Conservation (phyloP, 768 basidiomycete species). For the Mycena vulgaris region DNA sequence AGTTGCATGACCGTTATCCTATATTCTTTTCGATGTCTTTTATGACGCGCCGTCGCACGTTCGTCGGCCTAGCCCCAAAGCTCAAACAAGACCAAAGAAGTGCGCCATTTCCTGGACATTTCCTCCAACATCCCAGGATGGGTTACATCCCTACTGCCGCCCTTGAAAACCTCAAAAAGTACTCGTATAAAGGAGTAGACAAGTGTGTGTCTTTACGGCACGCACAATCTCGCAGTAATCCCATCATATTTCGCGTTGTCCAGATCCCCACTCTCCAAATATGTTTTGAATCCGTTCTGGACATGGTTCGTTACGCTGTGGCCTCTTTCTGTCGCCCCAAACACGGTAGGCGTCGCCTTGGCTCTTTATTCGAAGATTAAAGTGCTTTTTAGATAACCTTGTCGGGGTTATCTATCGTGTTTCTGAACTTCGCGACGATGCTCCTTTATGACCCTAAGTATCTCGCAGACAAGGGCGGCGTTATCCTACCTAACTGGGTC, state of each 20-base stretch:
- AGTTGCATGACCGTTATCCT: too few relatives aligned
- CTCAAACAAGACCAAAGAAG: not conserved
- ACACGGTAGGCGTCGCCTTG: slow-evolving; percentile 72
- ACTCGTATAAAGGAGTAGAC: slow-evolving; percentile 87
- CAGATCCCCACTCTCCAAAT: slow-evolving; percentile 84
- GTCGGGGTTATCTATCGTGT: slow-evolving; percentile 84
- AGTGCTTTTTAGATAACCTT: slow-evolving; percentile 82
- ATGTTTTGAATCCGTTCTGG: slow-evolving; percentile 90
- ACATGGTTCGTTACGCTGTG: slow-evolving; percentile 92
- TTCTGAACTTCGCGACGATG: slow-evolving; percentile 88
- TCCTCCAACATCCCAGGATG: slow-evolving; percentile 55
- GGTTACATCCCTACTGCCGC: slow-evolving; percentile 76
- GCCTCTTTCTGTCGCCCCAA: slow-evolving; percentile 89
- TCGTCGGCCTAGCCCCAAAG: not conserved
- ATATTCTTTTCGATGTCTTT: too few relatives aligned
- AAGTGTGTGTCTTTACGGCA: slow-evolving; percentile 64
- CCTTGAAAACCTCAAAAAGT: slow-evolving; percentile 83
- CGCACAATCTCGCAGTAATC: slow-evolving; percentile 15
- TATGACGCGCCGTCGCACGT: too few relatives aligned
- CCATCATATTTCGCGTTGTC: slow-evolving; percentile 12
- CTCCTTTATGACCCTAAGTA: slow-evolving; percentile 88
- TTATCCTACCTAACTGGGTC: slow-evolving; percentile 85
- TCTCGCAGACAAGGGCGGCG: slow-evolving; percentile 76
- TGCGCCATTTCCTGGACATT: not conserved
- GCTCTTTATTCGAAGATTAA: slow-evolving; percentile 7